Evolutionary conservation across 2,329 filamentous ascomycete genomes (phyloP).

Genomic region (Colletotrichum sp.): DNA sequence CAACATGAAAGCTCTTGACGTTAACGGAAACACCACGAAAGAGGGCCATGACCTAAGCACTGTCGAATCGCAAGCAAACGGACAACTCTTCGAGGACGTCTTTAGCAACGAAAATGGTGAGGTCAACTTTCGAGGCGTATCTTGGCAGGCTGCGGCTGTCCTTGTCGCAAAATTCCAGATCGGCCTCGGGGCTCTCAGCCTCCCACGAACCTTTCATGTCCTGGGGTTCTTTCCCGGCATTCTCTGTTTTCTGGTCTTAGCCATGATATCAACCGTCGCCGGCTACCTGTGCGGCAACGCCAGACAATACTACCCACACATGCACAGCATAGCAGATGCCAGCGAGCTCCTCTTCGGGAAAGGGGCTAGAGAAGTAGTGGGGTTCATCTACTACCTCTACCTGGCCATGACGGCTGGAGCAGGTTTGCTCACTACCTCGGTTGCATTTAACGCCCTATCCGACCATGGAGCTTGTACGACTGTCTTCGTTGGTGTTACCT

Average conservation of each 20-base stretch:
- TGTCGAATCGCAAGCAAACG: neutral
- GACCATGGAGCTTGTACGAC: neutral
- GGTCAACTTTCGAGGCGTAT: neutral
- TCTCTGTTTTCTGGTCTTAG: neutral
- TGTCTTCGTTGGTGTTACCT: neutral
- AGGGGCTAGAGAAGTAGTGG: neutral
- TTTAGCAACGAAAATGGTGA: neutral
- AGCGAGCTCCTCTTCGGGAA: neutral
- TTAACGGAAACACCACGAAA: neutral
- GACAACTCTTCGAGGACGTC: neutral
- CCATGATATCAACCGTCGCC: neutral
- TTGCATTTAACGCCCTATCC: neutral
- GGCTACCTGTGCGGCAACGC: neutral
- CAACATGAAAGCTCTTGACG: neutral
- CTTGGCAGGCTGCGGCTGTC: neutral
- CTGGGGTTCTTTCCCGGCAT: neutral
- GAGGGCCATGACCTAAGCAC: neutral
- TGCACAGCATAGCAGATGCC: neutral
- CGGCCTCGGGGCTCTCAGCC: neutral
- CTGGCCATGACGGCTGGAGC: neutral
- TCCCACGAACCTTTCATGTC: neutral
- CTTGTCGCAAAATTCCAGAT: neutral
- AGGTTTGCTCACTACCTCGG: neutral
- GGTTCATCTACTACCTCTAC: neutral
- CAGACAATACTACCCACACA: neutral